phyloP scores from a whole-genome alignment of 495 filamentous ascomycete species.

The Tirmania nivea region DNA sequence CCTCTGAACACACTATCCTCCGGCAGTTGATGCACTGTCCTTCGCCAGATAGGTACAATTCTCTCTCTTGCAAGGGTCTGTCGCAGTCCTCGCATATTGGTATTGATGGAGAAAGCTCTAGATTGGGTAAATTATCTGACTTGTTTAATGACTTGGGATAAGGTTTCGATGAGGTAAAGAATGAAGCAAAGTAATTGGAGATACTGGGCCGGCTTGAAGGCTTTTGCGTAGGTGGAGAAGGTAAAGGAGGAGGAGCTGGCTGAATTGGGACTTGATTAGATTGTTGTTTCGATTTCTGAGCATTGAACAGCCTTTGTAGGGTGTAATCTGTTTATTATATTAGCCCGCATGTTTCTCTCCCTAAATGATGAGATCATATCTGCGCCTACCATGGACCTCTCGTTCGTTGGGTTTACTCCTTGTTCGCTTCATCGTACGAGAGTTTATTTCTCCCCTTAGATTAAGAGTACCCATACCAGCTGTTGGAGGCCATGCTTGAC shows the following conservation, averaged over 20 bases:
- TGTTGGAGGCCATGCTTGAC: background rate
- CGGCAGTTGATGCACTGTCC: background rate
- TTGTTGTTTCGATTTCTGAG: background rate
- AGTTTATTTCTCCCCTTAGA: background rate
- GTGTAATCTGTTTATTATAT: background rate
- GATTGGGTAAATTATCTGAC: background rate
- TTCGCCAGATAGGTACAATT: background rate
- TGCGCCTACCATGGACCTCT: background rate
- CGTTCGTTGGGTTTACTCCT: background rate
- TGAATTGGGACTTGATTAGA: too few relatives aligned
- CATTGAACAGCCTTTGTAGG: background rate
- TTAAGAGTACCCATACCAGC: background rate
- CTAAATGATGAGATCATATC: too few relatives aligned
- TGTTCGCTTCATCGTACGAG: background rate
- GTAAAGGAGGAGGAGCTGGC: too few relatives aligned
- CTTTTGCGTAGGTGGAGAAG: too few relatives aligned
- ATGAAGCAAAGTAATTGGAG: background rate
- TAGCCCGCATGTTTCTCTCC: too few relatives aligned
- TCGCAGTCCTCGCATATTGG: background rate
- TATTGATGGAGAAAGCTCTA: background rate
- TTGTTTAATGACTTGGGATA: background rate
- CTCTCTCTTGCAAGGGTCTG: background rate
- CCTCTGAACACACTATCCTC: background rate
- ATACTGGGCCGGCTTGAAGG: background rate
- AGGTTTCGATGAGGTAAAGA: background rate